Evolutionary conservation across 2,329 filamentous ascomycete genomes (phyloP), one percentile per base, ranked within the genome.

Genomic region (Epichloe typhina): DNA sequence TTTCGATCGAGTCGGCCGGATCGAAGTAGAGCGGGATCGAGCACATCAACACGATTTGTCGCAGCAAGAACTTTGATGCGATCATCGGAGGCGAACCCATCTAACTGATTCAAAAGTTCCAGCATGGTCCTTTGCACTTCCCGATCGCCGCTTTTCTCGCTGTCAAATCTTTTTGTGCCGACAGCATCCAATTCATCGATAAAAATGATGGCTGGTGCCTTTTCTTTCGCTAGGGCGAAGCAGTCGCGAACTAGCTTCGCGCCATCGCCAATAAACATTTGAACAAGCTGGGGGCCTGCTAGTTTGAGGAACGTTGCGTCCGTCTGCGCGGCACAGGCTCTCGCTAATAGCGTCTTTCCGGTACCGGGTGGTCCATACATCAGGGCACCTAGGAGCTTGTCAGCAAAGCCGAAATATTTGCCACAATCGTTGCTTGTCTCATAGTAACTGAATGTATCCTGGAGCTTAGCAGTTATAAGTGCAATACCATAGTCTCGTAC

Each of bases 201-300:
- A 76, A 98, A 98, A 69, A 98, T 98, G 69, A 98, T 98, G 52
- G 93, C 89, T 0, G 93, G 94, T 0, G 93, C 93, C 76, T 98
- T 98, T 71, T 98, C 93, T 69, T 98, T 98, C 50, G 93, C 93
- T 13, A 98, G 76, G 2, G 93, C 93, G 66, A 98, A 98, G 71
- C 88, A 95, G 72, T 98, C 93, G 53, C 93, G 86, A 41, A 98
- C 93, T 33, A 98, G 80, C 72, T 98, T 98, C 42, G 94, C 93
- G 62, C 93, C 93, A 59, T 98, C 94, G 66, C 93, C 93, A 40
- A 98, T 98, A 68, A 97, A 98, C 93, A 97, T 98, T 69, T 98
- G 93, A 33, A 98, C 93, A 39, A 98, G 82, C 71, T 98, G 93
- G 5, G 94, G 93, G 47, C 93, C 93, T 54, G 93, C 93, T 52